Evolutionary conservation across 129 eudicot genomes (phyloP).

Genomic region (Saussurea involucrata): DNA sequence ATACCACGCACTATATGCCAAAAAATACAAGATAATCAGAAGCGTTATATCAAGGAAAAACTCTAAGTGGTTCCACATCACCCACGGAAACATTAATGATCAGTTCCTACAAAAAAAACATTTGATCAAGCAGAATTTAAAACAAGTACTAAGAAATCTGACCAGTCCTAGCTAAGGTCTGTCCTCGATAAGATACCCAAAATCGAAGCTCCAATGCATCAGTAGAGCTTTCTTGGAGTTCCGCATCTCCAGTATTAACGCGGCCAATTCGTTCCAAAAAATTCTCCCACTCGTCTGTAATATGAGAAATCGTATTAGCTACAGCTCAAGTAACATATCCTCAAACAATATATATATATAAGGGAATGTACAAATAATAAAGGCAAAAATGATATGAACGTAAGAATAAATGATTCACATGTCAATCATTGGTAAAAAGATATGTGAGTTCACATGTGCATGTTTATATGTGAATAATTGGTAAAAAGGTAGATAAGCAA

Average conservation of each 20-base stretch:
- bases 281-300: constrained; percentile 91
- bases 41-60: not conserved
- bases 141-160: constrained; percentile 11
- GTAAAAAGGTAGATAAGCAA: not conserved
- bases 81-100: not conserved
- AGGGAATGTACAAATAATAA: not conserved
- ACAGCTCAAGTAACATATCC: not conserved
- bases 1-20: constrained; percentile 82
- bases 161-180: constrained; percentile 96
- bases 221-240: constrained; percentile 67
- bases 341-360: not conserved
- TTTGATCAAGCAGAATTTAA: not conserved
- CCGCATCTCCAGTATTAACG: constrained; percentile 60
- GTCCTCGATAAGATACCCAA: constrained; percentile 99
- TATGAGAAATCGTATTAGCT: not conserved
- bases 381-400: not conserved
- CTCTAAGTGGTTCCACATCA: not conserved
- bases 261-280: constrained; percentile 85
- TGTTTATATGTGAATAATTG: not conserved
- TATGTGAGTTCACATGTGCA: too few relatives aligned
- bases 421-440: not conserved
- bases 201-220: constrained; percentile 84
- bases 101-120: not conserved
- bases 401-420: not conserved
- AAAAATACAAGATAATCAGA: constrained; percentile 17